These are phyloP conservation scores for Fonsecaea nubica DNA, from an alignment of 2,329 filamentous ascomycete species.

Conservation along the genomic window DNA sequence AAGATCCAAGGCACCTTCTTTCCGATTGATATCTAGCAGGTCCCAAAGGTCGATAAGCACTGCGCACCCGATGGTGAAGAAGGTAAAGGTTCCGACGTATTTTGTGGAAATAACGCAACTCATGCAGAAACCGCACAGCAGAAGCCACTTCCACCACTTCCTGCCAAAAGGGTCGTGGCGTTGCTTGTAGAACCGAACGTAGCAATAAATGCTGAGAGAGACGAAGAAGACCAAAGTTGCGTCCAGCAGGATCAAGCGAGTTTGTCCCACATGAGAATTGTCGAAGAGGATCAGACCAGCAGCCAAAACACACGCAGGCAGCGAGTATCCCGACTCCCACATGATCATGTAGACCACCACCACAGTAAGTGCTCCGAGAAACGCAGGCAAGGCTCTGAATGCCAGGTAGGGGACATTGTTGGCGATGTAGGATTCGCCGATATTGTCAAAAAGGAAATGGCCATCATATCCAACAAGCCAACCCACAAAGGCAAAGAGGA, in stretches of 20 bases:
- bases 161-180: constrained; percentile 85
- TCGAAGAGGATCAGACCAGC: constrained; percentile 89
- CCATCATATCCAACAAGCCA: constrained; percentile 98
- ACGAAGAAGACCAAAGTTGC: constrained; percentile 94
- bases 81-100: constrained; percentile 95
- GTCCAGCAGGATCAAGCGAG: constrained; percentile 90
- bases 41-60: constrained; percentile 96
- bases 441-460: constrained; percentile 98
- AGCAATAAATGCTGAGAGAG: constrained; percentile 90
- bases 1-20: constrained; percentile 78
- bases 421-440: constrained; percentile 95
- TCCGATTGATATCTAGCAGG: constrained; percentile 85
- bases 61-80: constrained; percentile 93
- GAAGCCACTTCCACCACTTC: constrained; percentile 99
- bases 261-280: constrained; percentile 97
- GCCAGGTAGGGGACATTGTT: constrained; percentile 98
- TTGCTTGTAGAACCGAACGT: constrained; percentile 97
- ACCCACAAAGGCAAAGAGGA: constrained; percentile 94
- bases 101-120: constrained; percentile 99
- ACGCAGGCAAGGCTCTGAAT: constrained; percentile 89
- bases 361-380: constrained; percentile 89
- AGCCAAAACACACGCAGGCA: constrained; percentile 88
- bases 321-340: constrained; percentile 98
- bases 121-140: constrained; percentile 90
- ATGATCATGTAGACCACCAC: constrained; percentile 96